A percentile compares a stretch with the other conserved stretches of the same genome.
phyloP scores from a whole-genome alignment of 2,329 filamentous ascomycete species.

The Delphinella strobiligena region DNA sequence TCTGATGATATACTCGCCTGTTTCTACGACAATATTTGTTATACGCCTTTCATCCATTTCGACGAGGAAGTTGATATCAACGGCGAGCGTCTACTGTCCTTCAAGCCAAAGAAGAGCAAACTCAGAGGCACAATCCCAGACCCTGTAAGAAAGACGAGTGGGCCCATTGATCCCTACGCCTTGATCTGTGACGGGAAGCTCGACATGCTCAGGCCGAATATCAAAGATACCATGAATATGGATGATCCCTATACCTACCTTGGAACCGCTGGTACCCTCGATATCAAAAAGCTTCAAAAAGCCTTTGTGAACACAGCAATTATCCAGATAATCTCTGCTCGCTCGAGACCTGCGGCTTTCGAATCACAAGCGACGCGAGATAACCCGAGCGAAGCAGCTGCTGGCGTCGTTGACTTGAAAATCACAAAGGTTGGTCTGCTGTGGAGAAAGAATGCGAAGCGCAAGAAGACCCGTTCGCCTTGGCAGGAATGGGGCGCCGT shows the following conservation, averaged over 20 bases:
- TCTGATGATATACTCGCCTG: slow-evolving; percentile 86
- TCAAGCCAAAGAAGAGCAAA: slow-evolving; percentile 60
- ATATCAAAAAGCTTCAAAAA: slow-evolving; percentile 70
- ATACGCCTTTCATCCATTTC: slow-evolving; percentile 95
- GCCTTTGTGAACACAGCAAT: slow-evolving; percentile 87
- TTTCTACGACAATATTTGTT: slow-evolving; percentile 97
- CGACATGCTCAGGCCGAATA: slow-evolving; percentile 66
- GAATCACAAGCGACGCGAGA: slow-evolving; percentile 75
- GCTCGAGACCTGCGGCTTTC: slow-evolving; percentile 89
- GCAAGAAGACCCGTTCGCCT: slow-evolving; percentile 85
- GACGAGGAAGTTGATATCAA: slow-evolving; percentile 81
- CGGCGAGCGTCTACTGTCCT: slow-evolving; percentile 57
- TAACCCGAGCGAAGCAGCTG: slow-evolving; percentile 76
- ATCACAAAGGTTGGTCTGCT: slow-evolving; percentile 90
- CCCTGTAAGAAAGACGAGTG: slow-evolving; percentile 57
- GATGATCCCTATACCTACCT: slow-evolving; percentile 88
- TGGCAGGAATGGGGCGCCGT: slow-evolving; percentile 99
- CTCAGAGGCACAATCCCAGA: slow-evolving; percentile 56
- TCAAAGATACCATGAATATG: slow-evolving; percentile 84
- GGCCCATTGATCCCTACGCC: slow-evolving; percentile 74
- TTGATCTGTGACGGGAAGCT: slow-evolving; percentile 84
- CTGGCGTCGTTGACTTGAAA: slow-evolving; percentile 92
- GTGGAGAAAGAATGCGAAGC: slow-evolving; percentile 91
- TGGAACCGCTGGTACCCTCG: slow-evolving; percentile 61
- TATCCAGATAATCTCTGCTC: slow-evolving; percentile 85